These are phyloP conservation scores for Choricystis sp. DNA, from an alignment of 139 green algal species.

Conservation along the genomic window DNA sequence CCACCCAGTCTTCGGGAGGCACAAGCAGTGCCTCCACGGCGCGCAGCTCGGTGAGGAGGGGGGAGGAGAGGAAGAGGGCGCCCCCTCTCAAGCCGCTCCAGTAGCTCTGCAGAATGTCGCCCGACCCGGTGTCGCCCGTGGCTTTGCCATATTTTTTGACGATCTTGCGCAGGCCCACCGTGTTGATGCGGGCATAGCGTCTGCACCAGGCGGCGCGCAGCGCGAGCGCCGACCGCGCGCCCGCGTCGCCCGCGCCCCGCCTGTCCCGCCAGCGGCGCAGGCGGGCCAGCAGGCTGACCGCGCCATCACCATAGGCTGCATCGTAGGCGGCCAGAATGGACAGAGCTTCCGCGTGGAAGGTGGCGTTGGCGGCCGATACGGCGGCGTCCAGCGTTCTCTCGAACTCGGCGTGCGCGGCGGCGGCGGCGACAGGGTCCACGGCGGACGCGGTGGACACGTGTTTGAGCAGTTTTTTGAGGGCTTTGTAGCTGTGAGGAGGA, in stretches of 20 bases:
- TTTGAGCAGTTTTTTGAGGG: constrained; percentile 28
- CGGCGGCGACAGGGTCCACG: too few species aligned
- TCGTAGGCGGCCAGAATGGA: too few species aligned
- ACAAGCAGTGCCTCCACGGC: constrained; percentile 15
- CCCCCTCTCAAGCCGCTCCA: constrained; percentile 2
- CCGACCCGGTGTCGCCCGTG: constrained; percentile 11
- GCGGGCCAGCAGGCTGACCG: not conserved
- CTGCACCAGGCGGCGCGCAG: constrained; percentile 17
- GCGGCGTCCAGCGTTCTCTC: too few species aligned
- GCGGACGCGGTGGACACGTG: too few species aligned
- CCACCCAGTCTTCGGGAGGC: not conserved
- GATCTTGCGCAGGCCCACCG: constrained; percentile 33
- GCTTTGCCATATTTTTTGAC: constrained; percentile 41
- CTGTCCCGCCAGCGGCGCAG: not conserved
- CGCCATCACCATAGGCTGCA: too few species aligned
- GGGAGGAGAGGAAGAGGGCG: constrained; percentile 30
- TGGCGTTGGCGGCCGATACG: too few species aligned
- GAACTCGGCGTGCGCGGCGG: too few species aligned
- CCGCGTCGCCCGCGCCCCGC: not conserved
- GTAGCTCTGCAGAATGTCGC: constrained; percentile 18
- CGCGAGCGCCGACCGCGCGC: too few species aligned
- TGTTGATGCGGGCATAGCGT: constrained; percentile 24
- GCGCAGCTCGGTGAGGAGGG: constrained; percentile 29
- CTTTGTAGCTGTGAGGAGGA: constrained; percentile 14
- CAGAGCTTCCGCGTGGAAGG: too few species aligned